Percentiles rank a stretch among this genome's conserved stretches.
phyloP scores from a whole-genome alignment of 2,329 filamentous ascomycete species.

The Stenocarpella maydis region DNA sequence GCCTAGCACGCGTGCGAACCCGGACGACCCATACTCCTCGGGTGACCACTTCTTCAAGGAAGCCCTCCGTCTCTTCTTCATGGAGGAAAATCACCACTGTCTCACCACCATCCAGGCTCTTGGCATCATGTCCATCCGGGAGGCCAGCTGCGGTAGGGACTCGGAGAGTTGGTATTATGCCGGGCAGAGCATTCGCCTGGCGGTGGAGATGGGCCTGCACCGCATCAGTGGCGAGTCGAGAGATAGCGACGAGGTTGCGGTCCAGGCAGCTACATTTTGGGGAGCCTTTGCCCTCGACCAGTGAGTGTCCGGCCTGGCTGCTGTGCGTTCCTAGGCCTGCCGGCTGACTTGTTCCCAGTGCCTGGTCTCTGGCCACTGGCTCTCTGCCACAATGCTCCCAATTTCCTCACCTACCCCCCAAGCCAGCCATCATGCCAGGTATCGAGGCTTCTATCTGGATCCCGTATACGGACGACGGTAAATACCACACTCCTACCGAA shows the following conservation, averaged over 20 bases:
- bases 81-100: conserved; percentile 65
- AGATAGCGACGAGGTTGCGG: conserved; percentile 64
- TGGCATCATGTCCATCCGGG: conserved; percentile 78
- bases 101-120: conserved; percentile 79
- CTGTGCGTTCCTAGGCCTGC: background rate
- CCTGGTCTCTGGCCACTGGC: conserved; percentile 71
- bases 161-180: conserved; percentile 78
- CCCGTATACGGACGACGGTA: conserved; percentile 66
- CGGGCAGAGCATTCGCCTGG: conserved; percentile 75
- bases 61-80: conserved; percentile 66
- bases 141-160: conserved; percentile 76
- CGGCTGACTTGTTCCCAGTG: conserved; percentile 49
- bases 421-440: conserved; percentile 66
- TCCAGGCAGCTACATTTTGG: conserved; percentile 68
- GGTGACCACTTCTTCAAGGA: conserved; percentile 81
- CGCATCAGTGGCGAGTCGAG: conserved; percentile 51
- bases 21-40: conserved; percentile 68
- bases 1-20: conserved; percentile 68
- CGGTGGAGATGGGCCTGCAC: conserved; percentile 76
- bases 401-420: conserved; percentile 64
- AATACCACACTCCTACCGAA: conserved; percentile 26
- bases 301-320: conserved; percentile 51
- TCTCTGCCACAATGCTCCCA: conserved; percentile 67
- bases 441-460: conserved; percentile 69
- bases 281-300: conserved; percentile 70